Evolutionary conservation across 257 asterid genomes (phyloP), one percentile per base, ranked within the genome.

Genomic region (Plectranthus barbatus): DNA sequence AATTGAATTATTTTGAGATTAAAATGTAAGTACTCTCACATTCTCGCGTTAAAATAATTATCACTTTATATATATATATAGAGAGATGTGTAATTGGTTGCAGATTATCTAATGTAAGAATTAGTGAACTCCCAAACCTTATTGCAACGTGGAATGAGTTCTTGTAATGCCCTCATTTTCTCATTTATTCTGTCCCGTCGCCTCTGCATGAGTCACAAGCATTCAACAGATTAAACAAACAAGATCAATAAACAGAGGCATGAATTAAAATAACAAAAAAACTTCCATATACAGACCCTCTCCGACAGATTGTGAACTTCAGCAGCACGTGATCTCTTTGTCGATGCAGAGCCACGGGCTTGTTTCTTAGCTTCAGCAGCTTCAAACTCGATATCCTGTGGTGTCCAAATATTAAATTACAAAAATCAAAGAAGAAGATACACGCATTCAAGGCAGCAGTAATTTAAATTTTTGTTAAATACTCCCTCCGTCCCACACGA

Each of bases 161-260:
- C 95, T 50, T 90, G 92, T 44, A 87, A 66, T 26, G 90, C 80
- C 75, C 51, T 87, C 90, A 90, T 90, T 75, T 81, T 87, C 65
- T 85, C 95, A n/a, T 90, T 90, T 72, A 90, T 87, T 72, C 96
- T 79, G 69, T 87, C 95, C 36, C 97, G 81, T 42, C 97, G 95
- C 75, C 86, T 84, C 97, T 90, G 83, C 69, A 72, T 1, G 19
- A 63, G 58, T 11, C 56, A 59, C 67, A 67, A 2, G 24, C 24
- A 62, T 18, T 24, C 5, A 79, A 47, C 60, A 69, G 48, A 36
- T 6, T 6, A 6, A 9, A 20, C 18, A 47, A 36, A 36, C 8
- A 41, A 1, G 45, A 29, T n/a, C n/a, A n/a, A n/a, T 4, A 33
- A 36, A n/a, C 12, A 53, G 55, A 14, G 58, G 42, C 50, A 37